A percentile compares a stretch with the other conserved stretches of the same genome.
phyloP scores from a whole-genome alignment of 164 flowering plant species.

The Magnolia kwangsiensis region DNA sequence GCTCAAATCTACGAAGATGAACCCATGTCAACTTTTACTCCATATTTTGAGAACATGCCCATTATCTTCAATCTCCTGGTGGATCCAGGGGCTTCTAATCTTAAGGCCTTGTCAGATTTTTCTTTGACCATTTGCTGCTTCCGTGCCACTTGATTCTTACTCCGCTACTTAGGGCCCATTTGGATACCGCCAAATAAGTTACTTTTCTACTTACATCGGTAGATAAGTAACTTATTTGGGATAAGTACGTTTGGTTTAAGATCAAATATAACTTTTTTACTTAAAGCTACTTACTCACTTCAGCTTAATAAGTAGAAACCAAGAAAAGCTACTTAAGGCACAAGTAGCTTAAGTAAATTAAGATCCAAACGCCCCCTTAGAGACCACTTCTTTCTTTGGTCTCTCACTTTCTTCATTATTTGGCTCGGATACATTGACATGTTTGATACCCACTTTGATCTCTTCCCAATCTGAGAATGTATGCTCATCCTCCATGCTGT shows the following conservation, averaged over 20 bases:
- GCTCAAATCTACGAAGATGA: neutral
- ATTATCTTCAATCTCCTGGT: constrained; percentile 8
- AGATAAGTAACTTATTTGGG: too few species aligned
- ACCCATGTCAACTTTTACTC: constrained; percentile 1
- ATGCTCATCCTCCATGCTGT: constrained; percentile 14
- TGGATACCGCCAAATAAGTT: too few species aligned
- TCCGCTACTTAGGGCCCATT: neutral
- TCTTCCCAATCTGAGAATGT: constrained; percentile 21
- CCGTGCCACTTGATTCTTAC: neutral
- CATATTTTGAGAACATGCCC: constrained; percentile 12
- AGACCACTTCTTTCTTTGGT: neutral
- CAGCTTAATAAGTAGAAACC: too few species aligned
- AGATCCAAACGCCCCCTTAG: too few species aligned
- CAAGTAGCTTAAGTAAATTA: too few species aligned
- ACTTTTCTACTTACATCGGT: too few species aligned
- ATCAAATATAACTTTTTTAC: too few species aligned
- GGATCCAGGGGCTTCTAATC: constrained; percentile 1
- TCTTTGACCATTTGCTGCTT: neutral
- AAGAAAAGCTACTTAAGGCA: too few species aligned
- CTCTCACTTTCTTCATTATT: neutral
- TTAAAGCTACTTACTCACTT: too few species aligned
- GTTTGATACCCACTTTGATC: constrained; percentile 18
- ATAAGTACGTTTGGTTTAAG: too few species aligned
- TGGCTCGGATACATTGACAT: neutral
- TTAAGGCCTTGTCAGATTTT: constrained; percentile 1